Conservation (phyloP, 2,329 filamentous ascomycete species). For the Cladosporium halotolerans region DNA sequence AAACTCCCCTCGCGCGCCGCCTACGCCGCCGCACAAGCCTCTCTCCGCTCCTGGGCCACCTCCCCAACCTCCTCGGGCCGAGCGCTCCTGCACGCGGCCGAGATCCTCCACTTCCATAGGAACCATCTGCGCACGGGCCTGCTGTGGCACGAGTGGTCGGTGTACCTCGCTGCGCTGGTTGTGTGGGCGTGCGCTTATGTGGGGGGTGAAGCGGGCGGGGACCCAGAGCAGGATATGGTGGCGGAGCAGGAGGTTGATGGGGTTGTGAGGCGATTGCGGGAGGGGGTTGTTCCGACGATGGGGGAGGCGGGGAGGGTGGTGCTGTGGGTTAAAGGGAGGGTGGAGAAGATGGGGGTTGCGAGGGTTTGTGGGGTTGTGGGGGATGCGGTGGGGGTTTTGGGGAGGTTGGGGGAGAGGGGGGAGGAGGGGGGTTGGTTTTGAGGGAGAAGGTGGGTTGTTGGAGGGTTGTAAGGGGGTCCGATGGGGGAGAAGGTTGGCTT, state of each 20-base stretch:
- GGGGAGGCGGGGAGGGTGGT: constrained; percentile 18
- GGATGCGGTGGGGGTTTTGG: constrained; percentile 23
- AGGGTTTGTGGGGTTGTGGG: constrained; percentile 22
- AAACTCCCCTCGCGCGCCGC: constrained; percentile 32
- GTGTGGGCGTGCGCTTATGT: constrained; percentile 25
- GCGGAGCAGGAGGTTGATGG: constrained; percentile 15
- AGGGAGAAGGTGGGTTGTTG: not conserved
- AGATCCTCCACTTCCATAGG: constrained; percentile 20
- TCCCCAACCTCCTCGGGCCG: not conserved
- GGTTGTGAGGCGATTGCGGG: constrained; percentile 8
- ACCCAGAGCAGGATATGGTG: not conserved
- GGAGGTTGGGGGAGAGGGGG: constrained; percentile 21
- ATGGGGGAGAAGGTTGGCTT: too few relatives aligned
- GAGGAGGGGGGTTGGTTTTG: constrained; percentile 24
- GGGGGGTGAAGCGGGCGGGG: not conserved
- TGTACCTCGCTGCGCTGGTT: constrained; percentile 25
- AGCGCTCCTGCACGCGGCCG: constrained; percentile 21
- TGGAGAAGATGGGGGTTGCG: constrained; percentile 19
- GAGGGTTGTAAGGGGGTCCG: too few relatives aligned
- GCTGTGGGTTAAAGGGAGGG: constrained; percentile 20
- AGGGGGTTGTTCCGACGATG: constrained; percentile 8
- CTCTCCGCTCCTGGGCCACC: constrained; percentile 31
- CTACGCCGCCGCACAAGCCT: constrained; percentile 29
- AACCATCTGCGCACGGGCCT: constrained; percentile 15
- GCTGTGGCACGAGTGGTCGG: constrained; percentile 25